These are phyloP conservation scores for Microcera coccophila DNA, from an alignment of 2,329 filamentous ascomycete genomes.

Conservation along the genomic window DNA sequence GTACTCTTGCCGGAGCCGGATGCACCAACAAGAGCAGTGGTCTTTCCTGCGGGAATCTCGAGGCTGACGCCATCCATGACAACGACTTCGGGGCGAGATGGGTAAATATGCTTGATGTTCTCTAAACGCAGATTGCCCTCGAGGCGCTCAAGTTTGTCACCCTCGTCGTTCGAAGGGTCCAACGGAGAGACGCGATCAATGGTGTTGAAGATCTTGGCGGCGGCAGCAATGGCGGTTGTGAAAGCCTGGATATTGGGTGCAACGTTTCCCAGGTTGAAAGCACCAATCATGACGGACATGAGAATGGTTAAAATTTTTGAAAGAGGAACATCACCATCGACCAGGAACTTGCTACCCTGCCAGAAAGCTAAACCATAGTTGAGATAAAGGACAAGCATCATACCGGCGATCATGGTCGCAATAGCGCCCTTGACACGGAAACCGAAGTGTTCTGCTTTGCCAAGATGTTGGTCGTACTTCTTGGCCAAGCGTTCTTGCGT, in stretches of 20 bases:
- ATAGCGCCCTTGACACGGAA: constrained; percentile 69
- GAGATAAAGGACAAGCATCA: constrained; percentile 81
- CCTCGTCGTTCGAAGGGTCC: constrained; percentile 66
- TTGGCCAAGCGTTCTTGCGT: constrained; percentile 88
- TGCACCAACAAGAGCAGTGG: constrained; percentile 87
- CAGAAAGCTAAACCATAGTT: constrained; percentile 88
- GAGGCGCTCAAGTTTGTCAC: constrained; percentile 68
- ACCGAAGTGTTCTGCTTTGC: constrained; percentile 69
- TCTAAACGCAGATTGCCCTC: constrained; percentile 76
- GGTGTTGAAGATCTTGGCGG: constrained; percentile 86
- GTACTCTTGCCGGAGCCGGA: constrained; percentile 95
- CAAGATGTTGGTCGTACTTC: constrained; percentile 76
- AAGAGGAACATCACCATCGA: constrained; percentile 61
- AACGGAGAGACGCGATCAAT: constrained; percentile 86
- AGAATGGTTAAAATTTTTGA: constrained; percentile 77
- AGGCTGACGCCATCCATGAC: constrained; percentile 84
- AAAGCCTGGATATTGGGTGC: constrained; percentile 85
- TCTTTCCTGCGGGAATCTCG: constrained; percentile 80
- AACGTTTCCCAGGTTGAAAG: constrained; percentile 85
- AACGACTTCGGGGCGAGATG: constrained; percentile 82
- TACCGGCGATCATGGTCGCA: constrained; percentile 73
- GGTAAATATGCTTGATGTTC: constrained; percentile 88
- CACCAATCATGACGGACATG: constrained; percentile 88
- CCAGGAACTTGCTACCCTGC: constrained; percentile 74
- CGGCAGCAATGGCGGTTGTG: constrained; percentile 75